phyloP scores from a whole-genome alignment of 257 asterid species.

The Striga asiatica region DNA sequence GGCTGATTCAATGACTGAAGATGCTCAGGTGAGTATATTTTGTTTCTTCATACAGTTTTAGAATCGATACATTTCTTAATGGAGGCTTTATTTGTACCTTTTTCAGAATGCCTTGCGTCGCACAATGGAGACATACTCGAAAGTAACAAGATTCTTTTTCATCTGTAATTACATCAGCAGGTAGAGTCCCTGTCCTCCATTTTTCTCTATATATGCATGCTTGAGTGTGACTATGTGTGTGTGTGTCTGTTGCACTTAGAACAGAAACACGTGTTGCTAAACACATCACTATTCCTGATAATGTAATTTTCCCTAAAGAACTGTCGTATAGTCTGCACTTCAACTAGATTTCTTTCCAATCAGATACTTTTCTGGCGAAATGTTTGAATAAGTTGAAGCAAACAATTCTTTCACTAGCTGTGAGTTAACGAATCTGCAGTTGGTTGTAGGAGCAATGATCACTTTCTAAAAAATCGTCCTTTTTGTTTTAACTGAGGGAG shows the following conservation, averaged over 20 bases:
- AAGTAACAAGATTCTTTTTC: constrained; percentile 95
- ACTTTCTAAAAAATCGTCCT: too few species aligned
- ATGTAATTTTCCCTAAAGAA: too few species aligned
- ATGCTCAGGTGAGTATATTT: constrained; percentile 70
- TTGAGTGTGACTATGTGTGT: neutral
- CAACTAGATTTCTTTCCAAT: too few species aligned
- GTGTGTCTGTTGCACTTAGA: too few species aligned
- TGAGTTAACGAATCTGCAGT: neutral
- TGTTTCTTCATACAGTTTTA: neutral
- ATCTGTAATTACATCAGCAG: constrained; percentile 96
- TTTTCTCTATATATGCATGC: neutral
- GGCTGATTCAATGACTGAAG: constrained; percentile 99
- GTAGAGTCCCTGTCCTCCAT: constrained; percentile 22
- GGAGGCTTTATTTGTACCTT: neutral
- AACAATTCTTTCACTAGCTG: neutral
- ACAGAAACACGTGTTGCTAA: too few species aligned
- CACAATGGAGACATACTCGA: constrained; percentile 92
- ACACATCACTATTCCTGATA: too few species aligned
- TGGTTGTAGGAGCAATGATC: neutral
- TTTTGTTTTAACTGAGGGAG: too few species aligned
- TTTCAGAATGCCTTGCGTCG: constrained; percentile 93
- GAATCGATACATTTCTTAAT: neutral
- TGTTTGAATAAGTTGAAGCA: neutral
- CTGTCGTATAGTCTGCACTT: too few species aligned
- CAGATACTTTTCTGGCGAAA: too few species aligned